Evolutionary conservation across 768 basidiomycete genomes (phyloP), one percentile per base, ranked within the genome.

Genomic region (Rhodosporidiobolus odoratus): DNA sequence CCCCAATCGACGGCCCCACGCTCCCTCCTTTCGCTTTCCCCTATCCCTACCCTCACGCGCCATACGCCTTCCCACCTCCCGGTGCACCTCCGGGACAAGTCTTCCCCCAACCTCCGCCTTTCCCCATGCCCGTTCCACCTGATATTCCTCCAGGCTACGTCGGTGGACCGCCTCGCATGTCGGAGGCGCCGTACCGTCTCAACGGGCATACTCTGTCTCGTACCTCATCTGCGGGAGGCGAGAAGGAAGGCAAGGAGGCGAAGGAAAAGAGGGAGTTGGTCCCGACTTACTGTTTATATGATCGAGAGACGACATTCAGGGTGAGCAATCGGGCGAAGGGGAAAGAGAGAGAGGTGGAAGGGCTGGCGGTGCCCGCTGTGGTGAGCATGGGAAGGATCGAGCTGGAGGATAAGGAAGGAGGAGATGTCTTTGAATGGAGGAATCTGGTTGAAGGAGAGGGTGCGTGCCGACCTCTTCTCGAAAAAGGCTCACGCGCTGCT

Each of bases 371-470:
- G 1, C 88, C 87, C 8, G 80, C 86, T 5, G 76, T 90, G 56
- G 79, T 90, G 77, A 88, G 86, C 0, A 27, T 25, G 1, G 68
- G 91, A 45, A 84, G 81, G 57, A 82, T 82, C 4, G 83, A 83
- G 30, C 82, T 89, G n/a, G 87, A 90, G 16, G 87, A 86, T 3
- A 60, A 57, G 8, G 84, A 82, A 37, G 86, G 87, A 7, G 72
- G 67, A 25, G 86, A 89, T 64, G 76, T 87, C 13, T 80, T 96
- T 47, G 92, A 97, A 78, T 90, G 82, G 4, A 82, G 85, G 59
- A 97, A 99, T 82, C 83, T 86, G 12, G 89, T 88, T 69, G 83
- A 84, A 50, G 84, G 71, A 0, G 57, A 82, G 59, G 84, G 88
- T 86, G 75, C 60, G 83, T 82, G 3, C 32, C 27, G 2, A 9